phyloP scores from a whole-genome alignment of 306 rosid species.

The Medicago ruthenica region DNA sequence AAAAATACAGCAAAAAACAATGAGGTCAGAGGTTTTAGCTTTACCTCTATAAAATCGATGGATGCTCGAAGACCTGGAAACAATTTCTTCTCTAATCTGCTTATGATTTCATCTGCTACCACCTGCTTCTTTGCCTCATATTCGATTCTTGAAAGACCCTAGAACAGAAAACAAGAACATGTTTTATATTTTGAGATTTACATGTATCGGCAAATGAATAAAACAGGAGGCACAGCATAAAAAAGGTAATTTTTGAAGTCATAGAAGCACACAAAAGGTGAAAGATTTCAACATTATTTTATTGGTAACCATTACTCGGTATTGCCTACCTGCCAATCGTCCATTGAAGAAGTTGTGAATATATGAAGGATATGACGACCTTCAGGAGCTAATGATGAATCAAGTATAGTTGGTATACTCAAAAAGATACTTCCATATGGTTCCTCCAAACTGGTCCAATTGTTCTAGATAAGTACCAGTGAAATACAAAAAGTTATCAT shows the following conservation, averaged over 20 bases:
- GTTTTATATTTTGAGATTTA: conserved; percentile 30
- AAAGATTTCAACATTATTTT: conserved; percentile 31
- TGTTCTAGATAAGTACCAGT: conserved; percentile 51
- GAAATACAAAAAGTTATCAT: conserved; percentile 22
- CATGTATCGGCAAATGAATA: conserved; percentile 6
- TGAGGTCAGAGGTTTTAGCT: conserved; percentile 22
- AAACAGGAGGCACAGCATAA: conserved; percentile 2
- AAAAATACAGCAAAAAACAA: background rate
- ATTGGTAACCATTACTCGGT: conserved; percentile 28
- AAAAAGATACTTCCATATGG: conserved; percentile 92
- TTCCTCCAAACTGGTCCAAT: conserved; percentile 78
- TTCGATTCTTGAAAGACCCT: conserved; percentile 78
- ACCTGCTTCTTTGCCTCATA: conserved; percentile 85
- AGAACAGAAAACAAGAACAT: conserved; percentile 36
- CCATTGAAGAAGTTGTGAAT: conserved; percentile 91
- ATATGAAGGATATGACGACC: conserved; percentile 93
- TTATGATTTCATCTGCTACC: conserved; percentile 76
- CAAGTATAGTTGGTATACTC: conserved; percentile 97
- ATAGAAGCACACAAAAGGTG: conserved; percentile 22
- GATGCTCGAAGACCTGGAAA: conserved; percentile 85
- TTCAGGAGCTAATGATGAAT: conserved; percentile 86
- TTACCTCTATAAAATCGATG: conserved; percentile 83
- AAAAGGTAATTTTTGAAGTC: conserved; percentile 30
- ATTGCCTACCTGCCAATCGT: conserved; percentile 82
- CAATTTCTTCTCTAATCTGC: conserved; percentile 81